phyloP scores from a whole-genome alignment of 352 stramenopile species.

The Globisporangium recalcitrans region DNA sequence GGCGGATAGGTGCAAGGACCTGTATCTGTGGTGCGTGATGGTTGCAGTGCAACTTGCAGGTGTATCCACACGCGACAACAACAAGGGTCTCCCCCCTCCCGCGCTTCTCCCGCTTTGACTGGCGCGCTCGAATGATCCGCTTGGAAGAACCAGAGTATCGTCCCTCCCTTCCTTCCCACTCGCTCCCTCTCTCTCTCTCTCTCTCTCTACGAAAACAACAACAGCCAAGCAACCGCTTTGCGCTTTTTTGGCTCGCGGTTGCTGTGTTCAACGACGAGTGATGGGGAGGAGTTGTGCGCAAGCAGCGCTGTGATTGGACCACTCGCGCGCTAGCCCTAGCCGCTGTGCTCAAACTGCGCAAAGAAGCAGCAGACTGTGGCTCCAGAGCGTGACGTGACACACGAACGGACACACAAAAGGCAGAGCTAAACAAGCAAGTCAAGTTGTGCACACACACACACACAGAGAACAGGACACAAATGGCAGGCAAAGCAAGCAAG shows the following conservation, averaged over 20 bases:
- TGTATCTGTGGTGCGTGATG: background rate
- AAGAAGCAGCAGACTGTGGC: background rate
- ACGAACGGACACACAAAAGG: slow-evolving; percentile 24
- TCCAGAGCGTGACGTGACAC: slow-evolving; percentile 36
- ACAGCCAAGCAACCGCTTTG: background rate
- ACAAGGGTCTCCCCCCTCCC: slow-evolving; percentile 1
- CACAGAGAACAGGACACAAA: background rate
- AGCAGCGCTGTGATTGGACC: background rate
- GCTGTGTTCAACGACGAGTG: slow-evolving; percentile 9
- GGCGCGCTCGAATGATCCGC: background rate
- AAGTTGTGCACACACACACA: slow-evolving; percentile 2
- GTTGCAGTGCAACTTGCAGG: slow-evolving; percentile 9
- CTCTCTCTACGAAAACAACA: background rate
- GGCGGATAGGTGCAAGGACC: background rate
- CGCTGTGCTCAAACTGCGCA: background rate
- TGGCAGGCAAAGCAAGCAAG: background rate
- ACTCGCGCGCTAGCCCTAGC: background rate
- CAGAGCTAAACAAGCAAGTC: background rate
- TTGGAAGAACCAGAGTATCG: background rate
- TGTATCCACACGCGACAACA: slow-evolving; percentile 5
- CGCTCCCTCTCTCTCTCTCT: background rate
- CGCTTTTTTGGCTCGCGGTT: slow-evolving; percentile 2
- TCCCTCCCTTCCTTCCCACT: slow-evolving; percentile 5
- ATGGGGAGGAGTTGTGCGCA: slow-evolving; percentile 8
- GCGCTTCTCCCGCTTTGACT: background rate